These are phyloP conservation scores for Bipolaris zeicola DNA, from an alignment of 2,329 filamentous ascomycete genomes.

Conservation along the genomic window DNA sequence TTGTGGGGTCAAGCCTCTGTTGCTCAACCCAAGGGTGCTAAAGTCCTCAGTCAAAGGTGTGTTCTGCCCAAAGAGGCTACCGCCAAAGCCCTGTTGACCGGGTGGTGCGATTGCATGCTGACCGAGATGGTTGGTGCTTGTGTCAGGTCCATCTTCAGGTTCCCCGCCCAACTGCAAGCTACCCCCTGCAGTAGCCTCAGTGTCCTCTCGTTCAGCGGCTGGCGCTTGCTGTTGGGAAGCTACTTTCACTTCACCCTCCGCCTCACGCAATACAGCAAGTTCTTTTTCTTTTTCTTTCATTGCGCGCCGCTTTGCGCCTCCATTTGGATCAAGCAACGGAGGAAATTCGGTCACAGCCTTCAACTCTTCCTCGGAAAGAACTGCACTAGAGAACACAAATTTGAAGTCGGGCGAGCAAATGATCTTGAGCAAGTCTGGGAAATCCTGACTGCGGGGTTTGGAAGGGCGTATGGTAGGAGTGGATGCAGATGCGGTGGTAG, in stretches of 20 bases:
- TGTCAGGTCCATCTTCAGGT: conserved; percentile 77
- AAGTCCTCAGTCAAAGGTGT: conserved; percentile 47
- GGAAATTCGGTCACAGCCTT: conserved; percentile 66
- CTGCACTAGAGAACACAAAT: conserved; percentile 58
- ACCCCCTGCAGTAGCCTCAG: conserved; percentile 69
- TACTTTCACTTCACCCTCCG: conserved; percentile 60
- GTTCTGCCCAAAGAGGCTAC: conserved; percentile 43
- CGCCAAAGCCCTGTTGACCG: conserved; percentile 67
- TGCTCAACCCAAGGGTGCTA: conserved; percentile 57
- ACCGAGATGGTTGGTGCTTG: conserved; percentile 62
- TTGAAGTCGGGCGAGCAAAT: conserved; percentile 55
- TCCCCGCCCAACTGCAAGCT: conserved; percentile 91
- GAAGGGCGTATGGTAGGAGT: conserved; percentile 18
- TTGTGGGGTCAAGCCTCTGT: conserved; percentile 78
- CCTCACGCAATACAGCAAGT: conserved; percentile 51
- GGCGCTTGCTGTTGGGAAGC: conserved; percentile 45
- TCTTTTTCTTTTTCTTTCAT: conserved; percentile 73
- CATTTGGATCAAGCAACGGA: conserved; percentile 80
- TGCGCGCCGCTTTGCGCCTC: conserved; percentile 78
- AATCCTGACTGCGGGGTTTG: conserved; percentile 29
- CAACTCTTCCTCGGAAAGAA: conserved; percentile 53
- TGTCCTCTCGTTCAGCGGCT: conserved; percentile 66
- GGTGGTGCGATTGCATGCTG: conserved; percentile 75
- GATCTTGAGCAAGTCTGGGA: conserved; percentile 49
- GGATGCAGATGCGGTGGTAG: conserved; percentile 23